Evolutionary conservation across 2,329 filamentous ascomycete species (phyloP).

Genomic region (Trichoderma guizhouense): DNA sequence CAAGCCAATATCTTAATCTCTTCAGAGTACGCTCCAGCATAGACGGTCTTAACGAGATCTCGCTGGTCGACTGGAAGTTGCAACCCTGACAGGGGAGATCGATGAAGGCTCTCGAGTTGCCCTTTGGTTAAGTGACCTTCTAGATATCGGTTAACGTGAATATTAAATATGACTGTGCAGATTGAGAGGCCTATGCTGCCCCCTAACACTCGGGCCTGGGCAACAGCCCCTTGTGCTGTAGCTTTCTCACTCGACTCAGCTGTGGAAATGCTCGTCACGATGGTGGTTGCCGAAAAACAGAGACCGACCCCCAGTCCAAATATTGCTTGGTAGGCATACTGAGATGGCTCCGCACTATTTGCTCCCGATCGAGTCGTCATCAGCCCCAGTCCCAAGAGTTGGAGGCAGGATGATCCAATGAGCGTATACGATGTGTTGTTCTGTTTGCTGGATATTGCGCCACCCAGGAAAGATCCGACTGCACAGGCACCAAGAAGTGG

Average conservation of each 20-base stretch:
- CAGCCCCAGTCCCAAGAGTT: conserved; percentile 50
- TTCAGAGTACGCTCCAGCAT: conserved; percentile 44
- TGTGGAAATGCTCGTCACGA: conserved; percentile 53
- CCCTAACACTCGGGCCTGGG: conserved; percentile 58
- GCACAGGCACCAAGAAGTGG: conserved; percentile 57
- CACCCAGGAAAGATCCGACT: conserved; percentile 53
- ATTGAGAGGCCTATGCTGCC: conserved; percentile 57
- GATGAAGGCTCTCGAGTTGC: conserved; percentile 43
- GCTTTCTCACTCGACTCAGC: conserved; percentile 49
- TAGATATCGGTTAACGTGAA: conserved; percentile 39
- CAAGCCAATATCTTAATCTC: conserved; percentile 47
- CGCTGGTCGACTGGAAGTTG: conserved; percentile 34
- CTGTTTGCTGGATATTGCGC: conserved; percentile 49
- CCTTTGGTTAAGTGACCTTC: conserved; percentile 32
- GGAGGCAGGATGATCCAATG: conserved; percentile 47
- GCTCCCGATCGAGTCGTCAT: conserved; percentile 43
- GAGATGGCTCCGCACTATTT: conserved; percentile 34
- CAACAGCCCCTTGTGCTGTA: conserved; percentile 57
- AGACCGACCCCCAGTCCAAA: conserved; percentile 59
- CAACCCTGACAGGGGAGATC: conserved; percentile 40
- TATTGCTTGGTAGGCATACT: conserved; percentile 55
- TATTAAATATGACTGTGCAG: conserved; percentile 58
- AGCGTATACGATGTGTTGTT: conserved; percentile 54
- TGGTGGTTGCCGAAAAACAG: conserved; percentile 54
- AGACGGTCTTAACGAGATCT: conserved; percentile 38